Evolutionary conservation across 176 grass and related monocot genomes (phyloP).

Genomic region (Avena insularis): DNA sequence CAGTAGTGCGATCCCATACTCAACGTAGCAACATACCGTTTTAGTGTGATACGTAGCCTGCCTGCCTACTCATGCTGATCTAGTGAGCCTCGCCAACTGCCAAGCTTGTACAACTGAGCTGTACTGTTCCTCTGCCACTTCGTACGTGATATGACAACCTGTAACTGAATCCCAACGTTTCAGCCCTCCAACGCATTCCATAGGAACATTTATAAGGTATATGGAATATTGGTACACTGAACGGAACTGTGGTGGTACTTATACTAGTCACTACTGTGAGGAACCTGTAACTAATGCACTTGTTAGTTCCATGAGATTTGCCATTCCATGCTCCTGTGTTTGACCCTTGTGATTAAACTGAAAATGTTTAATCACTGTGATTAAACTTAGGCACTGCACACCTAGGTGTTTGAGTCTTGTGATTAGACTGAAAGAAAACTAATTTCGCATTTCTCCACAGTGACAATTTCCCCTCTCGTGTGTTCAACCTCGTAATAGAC

Average conservation of each 20-base stretch:
- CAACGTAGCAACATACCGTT: not conserved
- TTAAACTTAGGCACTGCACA: no score
- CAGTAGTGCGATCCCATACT: not conserved
- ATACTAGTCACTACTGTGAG: not conserved
- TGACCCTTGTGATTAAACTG: not conserved
- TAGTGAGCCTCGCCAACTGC: slow-evolving; percentile 7
- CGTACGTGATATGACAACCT: slow-evolving; percentile 18
- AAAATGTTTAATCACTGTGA: no score
- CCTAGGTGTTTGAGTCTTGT: no score
- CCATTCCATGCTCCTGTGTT: not conserved
- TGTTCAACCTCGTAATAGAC: not conserved
- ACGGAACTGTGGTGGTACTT: not conserved
- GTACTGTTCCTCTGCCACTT: slow-evolving; percentile 2
- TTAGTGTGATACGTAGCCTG: not conserved
- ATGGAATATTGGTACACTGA: not conserved
- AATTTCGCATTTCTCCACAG: no score
- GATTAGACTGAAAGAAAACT: no score
- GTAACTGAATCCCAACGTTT: slow-evolving; percentile 8
- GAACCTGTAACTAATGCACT: not conserved
- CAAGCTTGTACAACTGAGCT: not conserved
- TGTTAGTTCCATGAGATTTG: not conserved
- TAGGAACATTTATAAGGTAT: not conserved
- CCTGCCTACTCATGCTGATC: not conserved
- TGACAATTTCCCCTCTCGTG: not conserved
- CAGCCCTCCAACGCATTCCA: not conserved